These are phyloP conservation scores for Solanum hybrid DNA, from an alignment of 305 asterid species.

Conservation along the genomic window DNA sequence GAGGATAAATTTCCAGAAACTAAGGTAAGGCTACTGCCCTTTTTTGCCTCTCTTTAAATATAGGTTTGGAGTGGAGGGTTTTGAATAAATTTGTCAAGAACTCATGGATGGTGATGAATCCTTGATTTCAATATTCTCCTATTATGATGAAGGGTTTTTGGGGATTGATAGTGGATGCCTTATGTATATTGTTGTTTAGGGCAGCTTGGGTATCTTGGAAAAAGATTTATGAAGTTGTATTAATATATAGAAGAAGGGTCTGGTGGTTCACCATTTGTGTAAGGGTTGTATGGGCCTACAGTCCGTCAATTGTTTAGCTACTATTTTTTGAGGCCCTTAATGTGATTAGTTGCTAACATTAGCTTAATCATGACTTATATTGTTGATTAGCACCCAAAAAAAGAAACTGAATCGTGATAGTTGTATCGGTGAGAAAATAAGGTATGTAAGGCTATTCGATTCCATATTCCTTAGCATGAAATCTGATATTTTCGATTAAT, in stretches of 20 bases:
- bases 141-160: too few species aligned
- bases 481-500: background rate
- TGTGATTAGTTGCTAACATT: background rate
- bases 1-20: background rate
- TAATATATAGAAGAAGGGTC: background rate
- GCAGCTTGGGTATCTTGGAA: background rate
- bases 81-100: too few species aligned
- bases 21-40: background rate
- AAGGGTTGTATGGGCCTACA: background rate
- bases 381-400: background rate
- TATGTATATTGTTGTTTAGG: too few species aligned
- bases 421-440: background rate
- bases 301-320: background rate
- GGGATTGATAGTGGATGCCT: background rate
- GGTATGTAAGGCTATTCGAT: background rate
- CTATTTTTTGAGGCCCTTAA: background rate
- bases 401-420: background rate
- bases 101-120: background rate
- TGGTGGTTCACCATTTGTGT: background rate
- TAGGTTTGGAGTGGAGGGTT: fast-evolving
- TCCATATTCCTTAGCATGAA: background rate
- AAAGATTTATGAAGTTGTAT: background rate
- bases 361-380: background rate
- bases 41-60: background rate
- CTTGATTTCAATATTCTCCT: background rate